Conservation (phyloP, 2,329 filamentous ascomycete species). For the Pestalotiopsis sp. region DNA sequence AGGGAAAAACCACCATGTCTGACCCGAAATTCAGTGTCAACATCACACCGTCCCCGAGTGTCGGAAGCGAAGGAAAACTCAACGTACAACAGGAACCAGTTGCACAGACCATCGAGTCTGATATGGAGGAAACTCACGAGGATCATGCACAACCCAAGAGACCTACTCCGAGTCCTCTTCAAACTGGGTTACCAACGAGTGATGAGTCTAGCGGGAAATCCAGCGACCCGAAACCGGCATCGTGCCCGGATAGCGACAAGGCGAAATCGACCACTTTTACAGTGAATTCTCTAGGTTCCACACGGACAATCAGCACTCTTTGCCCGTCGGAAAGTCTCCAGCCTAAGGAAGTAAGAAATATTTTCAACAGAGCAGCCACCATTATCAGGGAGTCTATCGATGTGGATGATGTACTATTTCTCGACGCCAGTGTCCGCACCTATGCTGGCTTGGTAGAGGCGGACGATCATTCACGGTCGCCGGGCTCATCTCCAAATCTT, state of each 20-base stretch:
- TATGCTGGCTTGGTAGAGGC: slow-evolving; percentile 16
- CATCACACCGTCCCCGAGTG: slow-evolving; percentile 14
- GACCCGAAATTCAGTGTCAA: slow-evolving; percentile 16
- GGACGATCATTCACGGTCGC: neutral
- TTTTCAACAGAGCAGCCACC: slow-evolving; percentile 45
- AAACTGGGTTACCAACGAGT: neutral
- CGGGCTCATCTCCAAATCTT: slow-evolving; percentile 13
- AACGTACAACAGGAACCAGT: slow-evolving; percentile 18
- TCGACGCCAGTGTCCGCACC: slow-evolving; percentile 30
- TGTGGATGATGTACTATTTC: slow-evolving; percentile 40
- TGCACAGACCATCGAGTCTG: neutral
- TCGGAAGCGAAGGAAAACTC: slow-evolving; percentile 18
- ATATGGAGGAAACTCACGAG: neutral
- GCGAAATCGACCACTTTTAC: neutral
- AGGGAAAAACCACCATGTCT: slow-evolving; percentile 22
- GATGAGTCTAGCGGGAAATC: neutral
- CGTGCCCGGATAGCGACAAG: neutral
- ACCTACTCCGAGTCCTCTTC: neutral
- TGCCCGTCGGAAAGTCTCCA: slow-evolving; percentile 6
- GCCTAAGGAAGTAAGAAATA: slow-evolving; percentile 12
- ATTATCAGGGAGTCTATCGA: slow-evolving; percentile 45
- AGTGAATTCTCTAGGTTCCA: neutral
- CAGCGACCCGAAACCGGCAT: neutral
- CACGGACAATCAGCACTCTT: neutral
- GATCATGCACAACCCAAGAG: neutral